phyloP scores from a whole-genome alignment of 805 yeast genomes.

The Candida xyloterini region DNA sequence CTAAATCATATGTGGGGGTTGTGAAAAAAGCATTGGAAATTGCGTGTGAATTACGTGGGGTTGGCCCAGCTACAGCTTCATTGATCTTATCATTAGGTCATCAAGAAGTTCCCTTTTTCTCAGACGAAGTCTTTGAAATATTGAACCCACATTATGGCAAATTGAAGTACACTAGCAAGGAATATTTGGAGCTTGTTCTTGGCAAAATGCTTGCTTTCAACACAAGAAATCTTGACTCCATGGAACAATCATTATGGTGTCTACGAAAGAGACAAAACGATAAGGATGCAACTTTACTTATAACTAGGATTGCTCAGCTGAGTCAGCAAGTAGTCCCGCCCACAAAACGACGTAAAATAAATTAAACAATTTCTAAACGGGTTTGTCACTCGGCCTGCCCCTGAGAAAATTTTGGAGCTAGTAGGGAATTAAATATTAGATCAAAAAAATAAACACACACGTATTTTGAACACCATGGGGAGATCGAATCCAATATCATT shows the following conservation, averaged over 20 bases:
- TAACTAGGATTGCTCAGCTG: too few species aligned
- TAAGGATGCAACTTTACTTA: too few species aligned
- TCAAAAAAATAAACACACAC: constrained; percentile 7
- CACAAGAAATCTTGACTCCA: constrained; percentile 2
- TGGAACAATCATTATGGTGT: constrained; percentile 16
- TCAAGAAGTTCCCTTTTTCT: constrained; percentile 42
- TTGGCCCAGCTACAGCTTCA: constrained; percentile 52
- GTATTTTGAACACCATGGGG: constrained; percentile 11
- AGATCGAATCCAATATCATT: constrained; percentile 20
- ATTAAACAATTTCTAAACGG: neutral
- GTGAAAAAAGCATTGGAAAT: constrained; percentile 31
- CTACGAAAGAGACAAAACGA: neutral
- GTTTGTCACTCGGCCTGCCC: neutral
- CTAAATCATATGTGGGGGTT: constrained; percentile 16
- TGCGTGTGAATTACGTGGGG: constrained; percentile 40
- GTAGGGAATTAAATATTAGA: constrained; percentile 1
- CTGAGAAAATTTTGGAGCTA: constrained; percentile 3
- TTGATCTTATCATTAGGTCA: constrained; percentile 37
- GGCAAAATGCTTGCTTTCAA: constrained; percentile 11
- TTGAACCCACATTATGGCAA: constrained; percentile 27
- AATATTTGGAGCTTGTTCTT: constrained; percentile 38
- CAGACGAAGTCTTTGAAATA: constrained; percentile 45
- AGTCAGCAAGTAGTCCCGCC: too few species aligned
- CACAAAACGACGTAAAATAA: neutral
- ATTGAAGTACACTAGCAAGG: constrained; percentile 41